phyloP scores from a whole-genome alignment of 257 asterid genomes.

The Penstemon newberryi region DNA sequence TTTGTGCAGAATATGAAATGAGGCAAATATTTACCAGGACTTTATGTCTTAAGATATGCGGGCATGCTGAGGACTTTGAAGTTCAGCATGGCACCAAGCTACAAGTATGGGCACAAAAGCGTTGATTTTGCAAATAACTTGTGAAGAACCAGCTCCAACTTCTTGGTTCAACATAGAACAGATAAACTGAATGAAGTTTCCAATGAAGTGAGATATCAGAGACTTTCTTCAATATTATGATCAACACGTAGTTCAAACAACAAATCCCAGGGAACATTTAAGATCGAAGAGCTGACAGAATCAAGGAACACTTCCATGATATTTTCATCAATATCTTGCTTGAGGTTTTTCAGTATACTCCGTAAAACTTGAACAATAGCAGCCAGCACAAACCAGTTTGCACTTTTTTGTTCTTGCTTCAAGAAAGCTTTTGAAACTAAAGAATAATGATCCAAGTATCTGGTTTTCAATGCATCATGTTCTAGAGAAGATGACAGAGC shows the following conservation, averaged over 20 bases:
- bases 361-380: slow-evolving; percentile 58
- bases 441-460: slow-evolving; percentile 31
- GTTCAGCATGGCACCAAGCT: slow-evolving; percentile 49
- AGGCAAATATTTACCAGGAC: slow-evolving; percentile 54
- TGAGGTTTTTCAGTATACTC: slow-evolving; percentile 55
- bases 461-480: slow-evolving; percentile 24
- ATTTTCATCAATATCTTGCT: slow-evolving; percentile 44
- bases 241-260: slow-evolving; percentile 35
- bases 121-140: slow-evolving; percentile 41
- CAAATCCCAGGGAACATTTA: slow-evolving; percentile 50
- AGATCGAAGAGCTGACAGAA: slow-evolving; percentile 42
- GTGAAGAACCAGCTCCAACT: slow-evolving; percentile 33
- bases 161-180: slow-evolving; percentile 28
- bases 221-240: slow-evolving; percentile 27
- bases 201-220: slow-evolving; percentile 30
- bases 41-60: slow-evolving; percentile 69
- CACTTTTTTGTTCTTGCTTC: slow-evolving; percentile 44
- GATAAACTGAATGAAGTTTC: too few species aligned
- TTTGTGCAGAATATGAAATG: background rate
- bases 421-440: slow-evolving; percentile 33
- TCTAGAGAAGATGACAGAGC: slow-evolving; percentile 34
- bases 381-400: slow-evolving; percentile 48
- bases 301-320: slow-evolving; percentile 45
- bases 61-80: slow-evolving; percentile 33
- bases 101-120: slow-evolving; percentile 56